Percentiles rank a stretch among this genome's conserved stretches.
Evolutionary conservation across 2,329 filamentous ascomycete species (phyloP).

Genomic region (Domatiomyces catenatus): DNA sequence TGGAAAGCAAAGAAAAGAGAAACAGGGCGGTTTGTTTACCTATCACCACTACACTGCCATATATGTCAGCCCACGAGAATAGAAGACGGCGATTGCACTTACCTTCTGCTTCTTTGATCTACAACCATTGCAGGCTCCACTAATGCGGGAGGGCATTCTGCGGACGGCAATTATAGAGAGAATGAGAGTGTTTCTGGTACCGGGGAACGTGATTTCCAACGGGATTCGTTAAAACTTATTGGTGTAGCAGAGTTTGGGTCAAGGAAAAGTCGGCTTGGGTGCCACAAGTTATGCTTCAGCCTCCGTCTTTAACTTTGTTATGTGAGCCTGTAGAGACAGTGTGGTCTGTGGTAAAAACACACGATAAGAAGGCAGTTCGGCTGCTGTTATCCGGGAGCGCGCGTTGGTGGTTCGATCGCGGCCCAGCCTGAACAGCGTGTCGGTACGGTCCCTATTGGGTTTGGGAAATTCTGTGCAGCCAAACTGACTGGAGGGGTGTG

Average conservation of each 20-base stretch:
- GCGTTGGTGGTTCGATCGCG: no score
- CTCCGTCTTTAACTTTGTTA: not conserved
- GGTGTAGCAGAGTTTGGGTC: not conserved
- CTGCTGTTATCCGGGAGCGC: not conserved
- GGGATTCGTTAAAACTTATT: not conserved
- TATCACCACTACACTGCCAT: slow-evolving; percentile 26
- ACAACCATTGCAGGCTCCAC: slow-evolving; percentile 28
- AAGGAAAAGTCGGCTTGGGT: not conserved
- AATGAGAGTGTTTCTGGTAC: not conserved
- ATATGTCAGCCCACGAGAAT: slow-evolving; percentile 2
- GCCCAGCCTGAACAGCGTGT: no score
- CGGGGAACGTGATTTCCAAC: not conserved
- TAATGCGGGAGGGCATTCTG: slow-evolving; percentile 24
- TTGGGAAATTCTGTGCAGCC: no score
- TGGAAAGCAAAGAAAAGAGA: not conserved
- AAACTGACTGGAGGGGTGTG: no score
- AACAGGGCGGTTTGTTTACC: slow-evolving; percentile 15
- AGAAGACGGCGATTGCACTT: slow-evolving; percentile 1
- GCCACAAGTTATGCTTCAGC: slow-evolving; percentile 1
- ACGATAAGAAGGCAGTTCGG: not conserved
- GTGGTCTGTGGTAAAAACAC: not conserved
- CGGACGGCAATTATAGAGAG: not conserved
- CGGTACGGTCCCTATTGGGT: no score
- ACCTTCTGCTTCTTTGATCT: slow-evolving; percentile 30
- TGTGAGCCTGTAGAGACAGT: slow-evolving; percentile 1